Evolutionary conservation across 1,139 yeast genomes (phyloP).

Genomic region (Meyerozyma guilliermondii): DNA sequence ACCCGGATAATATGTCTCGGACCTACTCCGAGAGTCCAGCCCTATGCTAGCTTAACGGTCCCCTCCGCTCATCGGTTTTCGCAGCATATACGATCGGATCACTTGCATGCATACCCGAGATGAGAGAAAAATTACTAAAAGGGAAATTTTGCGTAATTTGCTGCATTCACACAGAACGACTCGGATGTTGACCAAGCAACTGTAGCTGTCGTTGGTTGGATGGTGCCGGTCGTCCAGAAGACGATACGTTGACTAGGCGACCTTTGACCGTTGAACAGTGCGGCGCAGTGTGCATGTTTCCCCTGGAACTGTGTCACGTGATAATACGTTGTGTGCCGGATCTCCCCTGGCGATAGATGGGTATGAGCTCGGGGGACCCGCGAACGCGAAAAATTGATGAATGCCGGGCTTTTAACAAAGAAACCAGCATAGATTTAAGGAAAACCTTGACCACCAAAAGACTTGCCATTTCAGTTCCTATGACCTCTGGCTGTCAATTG

Average conservation of each 20-base stretch:
- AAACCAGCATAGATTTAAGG: neutral
- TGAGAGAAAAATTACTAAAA: neutral
- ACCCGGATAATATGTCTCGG: neutral
- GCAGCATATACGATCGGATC: no score
- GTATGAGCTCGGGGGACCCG: neutral
- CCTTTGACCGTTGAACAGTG: neutral
- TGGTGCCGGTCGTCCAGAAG: neutral
- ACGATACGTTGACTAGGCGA: neutral
- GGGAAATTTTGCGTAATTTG: neutral
- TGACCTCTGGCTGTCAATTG: no score
- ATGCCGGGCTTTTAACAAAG: neutral
- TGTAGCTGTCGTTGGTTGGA: no score
- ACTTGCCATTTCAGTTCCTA: neutral
- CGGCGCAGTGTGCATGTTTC: neutral
- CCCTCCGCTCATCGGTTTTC: no score
- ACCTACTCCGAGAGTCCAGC: no score
- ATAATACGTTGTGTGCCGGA: neutral
- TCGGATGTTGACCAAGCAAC: no score
- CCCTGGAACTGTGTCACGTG: neutral
- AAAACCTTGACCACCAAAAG: neutral
- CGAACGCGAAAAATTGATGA: constrained; percentile 1
- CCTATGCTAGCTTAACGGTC: no score
- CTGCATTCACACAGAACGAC: no score
- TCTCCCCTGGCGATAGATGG: neutral
- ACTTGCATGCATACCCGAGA: no score